A percentile compares a stretch with the other conserved stretches of the same genome.
Conservation (phyloP, 495 filamentous ascomycete species). For the Clavariopsis aquatica region DNA sequence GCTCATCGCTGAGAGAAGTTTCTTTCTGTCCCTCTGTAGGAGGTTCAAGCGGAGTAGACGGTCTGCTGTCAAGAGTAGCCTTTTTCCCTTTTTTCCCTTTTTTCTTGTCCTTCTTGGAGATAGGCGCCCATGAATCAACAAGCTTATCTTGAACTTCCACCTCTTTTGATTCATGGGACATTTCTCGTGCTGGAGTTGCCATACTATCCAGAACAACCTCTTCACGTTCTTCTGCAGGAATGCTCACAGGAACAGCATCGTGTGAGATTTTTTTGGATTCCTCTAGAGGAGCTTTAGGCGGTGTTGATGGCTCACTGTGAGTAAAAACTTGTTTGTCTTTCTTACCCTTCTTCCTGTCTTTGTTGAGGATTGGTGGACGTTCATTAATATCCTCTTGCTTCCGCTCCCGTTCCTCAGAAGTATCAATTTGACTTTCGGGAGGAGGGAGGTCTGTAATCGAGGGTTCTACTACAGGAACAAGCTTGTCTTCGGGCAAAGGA, state of each 20-base stretch:
- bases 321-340: constrained; percentile 9
- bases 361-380: constrained; percentile 11
- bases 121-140: constrained; percentile 10
- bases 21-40: too few relatives aligned
- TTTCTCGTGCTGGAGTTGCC: background rate
- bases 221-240: background rate
- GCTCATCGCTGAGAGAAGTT: background rate
- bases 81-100: constrained; percentile 6
- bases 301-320: constrained; percentile 13
- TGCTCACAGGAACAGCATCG: background rate
- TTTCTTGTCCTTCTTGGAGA: constrained; percentile 36
- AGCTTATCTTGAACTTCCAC: background rate
- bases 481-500: background rate
- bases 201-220: background rate
- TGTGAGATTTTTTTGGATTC: background rate
- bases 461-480: background rate
- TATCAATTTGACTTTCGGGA: background rate
- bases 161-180: constrained; percentile 2
- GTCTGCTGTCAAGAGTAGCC: background rate
- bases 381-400: constrained; percentile 5
- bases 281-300: background rate
- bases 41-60: too few relatives aligned
- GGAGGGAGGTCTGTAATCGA: background rate
- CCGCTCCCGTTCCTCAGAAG: constrained; percentile 3
- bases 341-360: constrained; percentile 30